A percentile compares a stretch with the other conserved stretches of the same genome.
Evolutionary conservation across 257 asterid genomes (phyloP).

Genomic region (Eustoma russellianum): DNA sequence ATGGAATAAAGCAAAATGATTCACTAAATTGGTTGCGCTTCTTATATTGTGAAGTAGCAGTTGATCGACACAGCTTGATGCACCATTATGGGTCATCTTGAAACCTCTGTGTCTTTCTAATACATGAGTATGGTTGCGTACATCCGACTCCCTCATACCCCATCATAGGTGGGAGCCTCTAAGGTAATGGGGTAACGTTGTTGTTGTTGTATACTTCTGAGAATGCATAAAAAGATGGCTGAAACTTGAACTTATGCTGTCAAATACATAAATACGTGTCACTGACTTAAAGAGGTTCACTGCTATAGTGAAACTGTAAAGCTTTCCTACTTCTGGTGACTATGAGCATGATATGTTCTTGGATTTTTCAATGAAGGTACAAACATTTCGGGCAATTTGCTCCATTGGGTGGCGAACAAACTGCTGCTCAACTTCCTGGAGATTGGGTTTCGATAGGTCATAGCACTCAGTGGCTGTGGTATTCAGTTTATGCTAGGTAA

Average conservation of each 20-base stretch:
- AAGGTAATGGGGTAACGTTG: too few species aligned
- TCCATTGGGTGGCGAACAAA: conserved; percentile 85
- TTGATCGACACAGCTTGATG: too few species aligned
- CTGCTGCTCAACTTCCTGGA: conserved; percentile 80
- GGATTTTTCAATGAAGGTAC: conserved; percentile 43
- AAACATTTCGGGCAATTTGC: conserved; percentile 84
- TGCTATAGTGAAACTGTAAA: neutral
- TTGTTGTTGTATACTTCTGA: too few species aligned
- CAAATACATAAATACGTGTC: neutral
- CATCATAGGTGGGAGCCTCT: too few species aligned
- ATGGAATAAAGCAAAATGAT: too few species aligned
- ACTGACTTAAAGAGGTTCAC: neutral
- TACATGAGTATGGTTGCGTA: too few species aligned
- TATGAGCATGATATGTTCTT: conserved; percentile 3
- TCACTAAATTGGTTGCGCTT: too few species aligned
- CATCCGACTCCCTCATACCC: too few species aligned
- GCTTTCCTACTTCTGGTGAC: neutral
- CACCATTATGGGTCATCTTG: too few species aligned
- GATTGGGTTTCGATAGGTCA: conserved; percentile 93
- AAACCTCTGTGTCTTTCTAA: too few species aligned
- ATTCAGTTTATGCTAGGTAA: conserved; percentile 90
- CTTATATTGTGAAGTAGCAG: too few species aligned
- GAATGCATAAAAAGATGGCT: too few species aligned
- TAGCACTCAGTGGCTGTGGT: conserved; percentile 95
- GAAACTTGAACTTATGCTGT: neutral